These are phyloP conservation scores for Leucaena leucocephala DNA, from an alignment of 306 rosid species.

Conservation along the genomic window DNA sequence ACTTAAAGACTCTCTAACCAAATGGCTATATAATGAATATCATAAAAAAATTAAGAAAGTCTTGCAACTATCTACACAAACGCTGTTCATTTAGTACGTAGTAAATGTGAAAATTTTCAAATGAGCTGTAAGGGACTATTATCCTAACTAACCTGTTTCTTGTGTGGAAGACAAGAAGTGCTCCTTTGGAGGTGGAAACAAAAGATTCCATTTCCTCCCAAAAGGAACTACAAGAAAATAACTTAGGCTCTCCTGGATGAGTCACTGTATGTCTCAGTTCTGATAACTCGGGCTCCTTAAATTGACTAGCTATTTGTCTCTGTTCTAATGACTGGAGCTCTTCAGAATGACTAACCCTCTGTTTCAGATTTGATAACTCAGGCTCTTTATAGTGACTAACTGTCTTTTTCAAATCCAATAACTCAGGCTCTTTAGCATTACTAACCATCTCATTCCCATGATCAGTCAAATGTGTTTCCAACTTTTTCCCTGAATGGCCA, in stretches of 20 bases:
- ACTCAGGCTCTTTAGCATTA: constrained; percentile 25
- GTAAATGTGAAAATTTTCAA: constrained; percentile 9
- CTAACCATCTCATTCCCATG: no score
- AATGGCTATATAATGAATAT: constrained; percentile 25
- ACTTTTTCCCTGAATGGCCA: constrained; percentile 44
- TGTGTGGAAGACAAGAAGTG: constrained; percentile 57
- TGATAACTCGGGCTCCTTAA: constrained; percentile 38
- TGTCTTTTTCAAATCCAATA: constrained; percentile 33
- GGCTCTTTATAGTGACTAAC: background rate
- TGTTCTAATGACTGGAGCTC: background rate
- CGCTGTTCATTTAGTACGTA: constrained; percentile 18
- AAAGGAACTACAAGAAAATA: constrained; percentile 60
- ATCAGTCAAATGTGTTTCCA: no score
- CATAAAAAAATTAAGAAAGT: constrained; percentile 21
- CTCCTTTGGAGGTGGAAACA: constrained; percentile 59
- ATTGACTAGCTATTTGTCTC: constrained; percentile 20
- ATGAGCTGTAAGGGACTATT: constrained; percentile 1
- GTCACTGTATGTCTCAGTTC: constrained; percentile 20
- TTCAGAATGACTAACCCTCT: background rate
- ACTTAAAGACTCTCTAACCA: constrained; percentile 7
- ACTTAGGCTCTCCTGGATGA: constrained; percentile 40
- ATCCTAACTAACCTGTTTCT: constrained; percentile 63
- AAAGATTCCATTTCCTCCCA: constrained; percentile 70
- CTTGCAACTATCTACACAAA: background rate
- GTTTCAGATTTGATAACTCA: no score